phyloP scores from a whole-genome alignment of 164 flowering plant genomes.

The Taxillus chinensis region DNA sequence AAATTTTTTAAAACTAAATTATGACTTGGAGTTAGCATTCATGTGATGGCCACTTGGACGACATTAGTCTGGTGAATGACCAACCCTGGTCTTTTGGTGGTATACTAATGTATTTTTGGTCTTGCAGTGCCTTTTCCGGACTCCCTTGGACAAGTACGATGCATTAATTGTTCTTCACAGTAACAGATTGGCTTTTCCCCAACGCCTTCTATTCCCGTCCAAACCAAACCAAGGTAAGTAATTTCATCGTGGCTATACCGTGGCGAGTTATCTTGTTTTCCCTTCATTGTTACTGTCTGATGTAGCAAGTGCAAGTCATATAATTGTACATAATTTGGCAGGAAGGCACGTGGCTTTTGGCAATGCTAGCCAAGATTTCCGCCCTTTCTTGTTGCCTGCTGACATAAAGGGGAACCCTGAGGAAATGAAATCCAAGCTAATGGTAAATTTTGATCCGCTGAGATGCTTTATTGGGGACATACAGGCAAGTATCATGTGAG shows the following conservation, averaged over 20 bases:
- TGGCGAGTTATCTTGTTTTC: background rate
- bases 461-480: conserved; percentile 54
- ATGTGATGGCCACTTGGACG: background rate
- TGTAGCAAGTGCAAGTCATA: background rate
- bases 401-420: conserved; percentile 31
- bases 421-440: conserved; percentile 39
- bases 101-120: background rate
- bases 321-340: conserved; percentile 14
- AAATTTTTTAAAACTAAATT: background rate
- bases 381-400: conserved; percentile 37
- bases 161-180: conserved; percentile 84
- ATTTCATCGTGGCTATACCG: background rate
- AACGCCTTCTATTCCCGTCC: conserved; percentile 70
- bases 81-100: too few relatives aligned
- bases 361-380: conserved; percentile 53
- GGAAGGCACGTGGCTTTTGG: conserved; percentile 65
- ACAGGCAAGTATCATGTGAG: conserved; percentile 38
- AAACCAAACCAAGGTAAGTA: conserved; percentile 53
- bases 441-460: conserved; percentile 84
- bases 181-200: conserved; percentile 70
- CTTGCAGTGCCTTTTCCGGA: conserved; percentile 74
- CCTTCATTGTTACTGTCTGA: background rate
- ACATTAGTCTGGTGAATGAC: too few relatives aligned
- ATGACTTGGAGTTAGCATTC: background rate
- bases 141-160: conserved; percentile 85